These are phyloP conservation scores for Scolecobasidium constrictum DNA, from an alignment of 2,329 filamentous ascomycete species.

Conservation along the genomic window DNA sequence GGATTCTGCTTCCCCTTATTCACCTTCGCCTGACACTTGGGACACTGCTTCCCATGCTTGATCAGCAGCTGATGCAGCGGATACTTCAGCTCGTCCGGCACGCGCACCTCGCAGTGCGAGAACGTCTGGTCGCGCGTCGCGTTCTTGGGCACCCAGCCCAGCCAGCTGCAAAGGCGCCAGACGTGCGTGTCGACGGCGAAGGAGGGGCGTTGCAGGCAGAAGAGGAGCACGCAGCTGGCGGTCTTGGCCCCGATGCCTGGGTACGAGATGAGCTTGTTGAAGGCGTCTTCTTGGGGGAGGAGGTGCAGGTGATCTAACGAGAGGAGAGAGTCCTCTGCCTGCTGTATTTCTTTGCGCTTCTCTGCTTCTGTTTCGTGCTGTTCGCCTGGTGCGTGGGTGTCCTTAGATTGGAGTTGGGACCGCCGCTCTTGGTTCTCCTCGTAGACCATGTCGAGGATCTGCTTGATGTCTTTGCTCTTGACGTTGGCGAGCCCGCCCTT, in stretches of 20 bases:
- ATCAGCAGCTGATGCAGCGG: slow-evolving; percentile 52
- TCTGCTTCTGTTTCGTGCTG: slow-evolving; percentile 30
- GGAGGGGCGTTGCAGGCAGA: slow-evolving; percentile 51
- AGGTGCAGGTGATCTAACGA: slow-evolving; percentile 53
- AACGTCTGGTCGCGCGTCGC: slow-evolving; percentile 34
- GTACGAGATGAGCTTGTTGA: slow-evolving; percentile 45
- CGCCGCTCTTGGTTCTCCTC: slow-evolving; percentile 53
- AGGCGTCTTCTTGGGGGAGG: slow-evolving; percentile 44
- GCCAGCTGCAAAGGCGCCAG: slow-evolving; percentile 50
- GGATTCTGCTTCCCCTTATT: slow-evolving; percentile 47
- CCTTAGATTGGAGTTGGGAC: slow-evolving; percentile 29
- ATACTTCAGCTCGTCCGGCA: slow-evolving; percentile 54
- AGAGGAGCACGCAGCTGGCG: slow-evolving; percentile 52
- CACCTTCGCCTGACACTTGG: slow-evolving; percentile 42
- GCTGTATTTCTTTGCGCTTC: slow-evolving; percentile 47
- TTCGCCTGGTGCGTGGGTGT: slow-evolving; percentile 17
- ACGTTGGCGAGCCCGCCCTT: slow-evolving; percentile 58
- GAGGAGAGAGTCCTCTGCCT: slow-evolving; percentile 44
- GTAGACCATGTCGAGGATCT: slow-evolving; percentile 61
- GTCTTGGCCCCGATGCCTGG: slow-evolving; percentile 58
- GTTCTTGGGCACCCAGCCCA: slow-evolving; percentile 47
- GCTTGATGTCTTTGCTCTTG: slow-evolving; percentile 64
- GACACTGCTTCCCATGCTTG: slow-evolving; percentile 50
- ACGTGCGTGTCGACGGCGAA: slow-evolving; percentile 60
- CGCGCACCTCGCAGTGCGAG: slow-evolving; percentile 47